Evolutionary conservation across 2,329 filamentous ascomycete genomes (phyloP), one percentile per base, ranked within the genome.

Genomic region (Davidsoniella virescens): DNA sequence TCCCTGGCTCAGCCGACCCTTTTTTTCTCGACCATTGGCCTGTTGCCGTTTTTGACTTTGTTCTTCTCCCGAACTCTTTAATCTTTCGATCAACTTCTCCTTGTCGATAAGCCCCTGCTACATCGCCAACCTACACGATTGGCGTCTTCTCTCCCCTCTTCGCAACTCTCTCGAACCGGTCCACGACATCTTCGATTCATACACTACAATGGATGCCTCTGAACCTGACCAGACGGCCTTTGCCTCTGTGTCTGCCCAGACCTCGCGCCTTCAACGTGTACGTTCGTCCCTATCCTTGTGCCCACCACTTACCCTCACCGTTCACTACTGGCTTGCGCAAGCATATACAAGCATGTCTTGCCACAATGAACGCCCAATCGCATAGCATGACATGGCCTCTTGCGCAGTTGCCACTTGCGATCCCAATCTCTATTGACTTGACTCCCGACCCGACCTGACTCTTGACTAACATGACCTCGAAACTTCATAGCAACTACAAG

Each of bases 151-250:
- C 6, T 12, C 25, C 37, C 26, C 42, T 12, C 36, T 26, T 41
- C 36, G 29, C 36, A 10, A 6, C 33, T 17, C 10, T 36, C 20
- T 43, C 23, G 20, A 33, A 45, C 29, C n/a, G 36, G 7, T 18
- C 36, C 26, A 7, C 33, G 33, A 9, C 33, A 16, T 37, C 5
- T 6, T 4, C 18, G 17, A 38, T n/a, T 33, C 36, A 14, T 6
- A 16, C 20, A 23, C 38, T 58, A 64, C 57, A 49, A 94, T 94
- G 88, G 87, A 95, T 70, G 80, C 80, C 60, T 75, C 81, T 55
- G 87, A 94, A 70, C 82, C 86, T 55, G 87, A 94, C 46, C 78
- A 84, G 70, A 94, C 87, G 66, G 87, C 88, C 69, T 95, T 94
- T 69, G 84, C 82, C 62, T 84, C 87, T 56, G 86, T 95, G 62